phyloP scores from a whole-genome alignment of 2,329 filamentous ascomycete species.

The Apiospora aurea region DNA sequence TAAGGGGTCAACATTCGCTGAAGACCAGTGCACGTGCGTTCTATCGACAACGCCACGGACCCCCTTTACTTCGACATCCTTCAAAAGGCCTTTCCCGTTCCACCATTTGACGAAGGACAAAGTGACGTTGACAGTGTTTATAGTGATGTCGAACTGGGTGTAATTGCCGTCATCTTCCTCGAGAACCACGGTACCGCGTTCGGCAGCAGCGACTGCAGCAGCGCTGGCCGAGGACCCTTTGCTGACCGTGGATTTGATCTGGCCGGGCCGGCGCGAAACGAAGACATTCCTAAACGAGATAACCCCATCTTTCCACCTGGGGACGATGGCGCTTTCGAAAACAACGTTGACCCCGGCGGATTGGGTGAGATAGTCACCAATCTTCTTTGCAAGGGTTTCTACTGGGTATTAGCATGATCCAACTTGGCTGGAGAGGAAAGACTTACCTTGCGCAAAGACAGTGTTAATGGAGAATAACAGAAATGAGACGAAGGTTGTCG shows the following conservation, averaged over 20 bases:
- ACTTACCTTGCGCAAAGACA: slow-evolving; percentile 87
- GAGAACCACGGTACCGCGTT: slow-evolving; percentile 55
- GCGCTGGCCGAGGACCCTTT: slow-evolving; percentile 89
- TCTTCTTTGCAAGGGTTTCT: slow-evolving; percentile 93
- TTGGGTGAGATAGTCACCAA: slow-evolving; percentile 94
- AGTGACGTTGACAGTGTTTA: slow-evolving; percentile 95
- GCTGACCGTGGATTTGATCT: slow-evolving; percentile 80
- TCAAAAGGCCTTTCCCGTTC: slow-evolving; percentile 90
- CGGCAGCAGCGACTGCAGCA: slow-evolving; percentile 83
- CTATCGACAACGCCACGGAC: slow-evolving; percentile 92
- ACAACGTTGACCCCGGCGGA: slow-evolving; percentile 93
- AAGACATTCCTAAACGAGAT: slow-evolving; percentile 98
- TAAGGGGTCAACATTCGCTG: slow-evolving; percentile 77
- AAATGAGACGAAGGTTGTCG: slow-evolving; percentile 95
- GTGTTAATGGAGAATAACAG: slow-evolving; percentile 93
- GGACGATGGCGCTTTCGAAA: slow-evolving; percentile 97
- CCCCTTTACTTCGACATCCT: slow-evolving; percentile 92
- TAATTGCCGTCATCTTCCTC: slow-evolving; percentile 91
- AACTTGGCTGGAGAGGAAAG: neutral
- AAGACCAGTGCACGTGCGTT: slow-evolving; percentile 78
- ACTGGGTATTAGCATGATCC: slow-evolving; percentile 32
- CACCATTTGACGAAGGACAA: slow-evolving; percentile 99
- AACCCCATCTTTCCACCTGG: slow-evolving; percentile 92
- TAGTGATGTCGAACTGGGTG: slow-evolving; percentile 94
- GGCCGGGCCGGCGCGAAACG: slow-evolving; percentile 88